phyloP scores from a whole-genome alignment of 179 eudicot genomes.

The Beta lomatogona region DNA sequence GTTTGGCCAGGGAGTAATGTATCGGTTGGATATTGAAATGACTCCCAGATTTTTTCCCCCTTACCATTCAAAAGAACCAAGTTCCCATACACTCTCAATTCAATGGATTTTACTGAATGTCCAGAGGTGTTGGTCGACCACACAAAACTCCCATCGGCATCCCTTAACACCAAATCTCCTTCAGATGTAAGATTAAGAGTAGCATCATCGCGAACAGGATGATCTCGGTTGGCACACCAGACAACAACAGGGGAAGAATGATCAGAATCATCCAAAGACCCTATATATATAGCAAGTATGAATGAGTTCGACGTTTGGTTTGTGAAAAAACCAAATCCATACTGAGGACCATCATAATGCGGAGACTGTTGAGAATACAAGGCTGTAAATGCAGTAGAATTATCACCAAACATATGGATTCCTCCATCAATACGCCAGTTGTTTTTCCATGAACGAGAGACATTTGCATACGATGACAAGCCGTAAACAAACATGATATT shows the following conservation, averaged over 20 bases:
- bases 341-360: neutral
- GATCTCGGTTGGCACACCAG: constrained; percentile 17
- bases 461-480: neutral
- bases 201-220: neutral
- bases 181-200: neutral
- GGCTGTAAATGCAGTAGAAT: too few species aligned
- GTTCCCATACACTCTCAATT: neutral
- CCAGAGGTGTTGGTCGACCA: constrained; percentile 23
- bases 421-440: too few species aligned
- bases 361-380: too few species aligned
- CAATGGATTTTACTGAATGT: neutral
- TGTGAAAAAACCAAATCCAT: too few species aligned
- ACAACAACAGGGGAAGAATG: neutral
- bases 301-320: too few species aligned
- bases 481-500: neutral
- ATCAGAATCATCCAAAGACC: neutral
- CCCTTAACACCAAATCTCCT: constrained; percentile 16
- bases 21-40: constrained; percentile 15
- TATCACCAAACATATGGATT: too few species aligned
- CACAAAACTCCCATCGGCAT: constrained; percentile 2
- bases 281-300: neutral
- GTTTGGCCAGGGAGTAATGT: constrained; percentile 3
- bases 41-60: neutral
- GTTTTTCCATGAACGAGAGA: neutral
- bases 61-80: neutral